Percentiles rank a stretch among this genome's conserved stretches.
Conservation (phyloP, 2,329 filamentous ascomycete species). For the Didymella pomorum region DNA sequence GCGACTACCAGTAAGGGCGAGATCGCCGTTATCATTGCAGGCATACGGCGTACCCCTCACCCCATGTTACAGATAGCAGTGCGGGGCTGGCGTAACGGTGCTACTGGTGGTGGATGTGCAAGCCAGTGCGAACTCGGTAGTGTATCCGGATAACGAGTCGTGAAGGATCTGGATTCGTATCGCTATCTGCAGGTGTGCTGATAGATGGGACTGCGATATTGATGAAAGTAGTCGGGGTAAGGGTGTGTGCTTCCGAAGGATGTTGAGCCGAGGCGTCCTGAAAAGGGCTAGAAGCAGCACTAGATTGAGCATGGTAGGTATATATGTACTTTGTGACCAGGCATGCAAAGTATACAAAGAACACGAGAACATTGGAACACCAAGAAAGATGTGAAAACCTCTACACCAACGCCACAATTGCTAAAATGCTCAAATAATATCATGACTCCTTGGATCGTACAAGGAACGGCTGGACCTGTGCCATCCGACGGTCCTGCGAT, state of each 20-base stretch:
- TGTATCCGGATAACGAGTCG: conserved; percentile 7
- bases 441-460: neutral
- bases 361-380: neutral
- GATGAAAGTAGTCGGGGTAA: neutral
- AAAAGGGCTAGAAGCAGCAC: conserved; percentile 1
- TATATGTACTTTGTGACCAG: neutral
- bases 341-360: neutral
- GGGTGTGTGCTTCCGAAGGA: neutral
- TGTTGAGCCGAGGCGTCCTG: neutral
- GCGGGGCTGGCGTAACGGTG: conserved; percentile 11
- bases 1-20: neutral
- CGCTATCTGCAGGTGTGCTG: conserved; percentile 5
- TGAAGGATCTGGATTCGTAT: conserved; percentile 1
- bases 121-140: conserved; percentile 3
- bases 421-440: neutral
- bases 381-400: neutral
- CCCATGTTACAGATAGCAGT: conserved; percentile 14
- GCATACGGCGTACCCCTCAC: conserved; percentile 12
- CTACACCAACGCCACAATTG: neutral
- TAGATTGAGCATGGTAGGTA: neutral
- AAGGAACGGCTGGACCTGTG: neutral
- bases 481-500: neutral
- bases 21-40: conserved; percentile 18
- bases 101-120: neutral
- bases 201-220: neutral